These are phyloP conservation scores for Scheffersomyces amazonensis DNA, from an alignment of 805 yeast genomes.

Conservation along the genomic window DNA sequence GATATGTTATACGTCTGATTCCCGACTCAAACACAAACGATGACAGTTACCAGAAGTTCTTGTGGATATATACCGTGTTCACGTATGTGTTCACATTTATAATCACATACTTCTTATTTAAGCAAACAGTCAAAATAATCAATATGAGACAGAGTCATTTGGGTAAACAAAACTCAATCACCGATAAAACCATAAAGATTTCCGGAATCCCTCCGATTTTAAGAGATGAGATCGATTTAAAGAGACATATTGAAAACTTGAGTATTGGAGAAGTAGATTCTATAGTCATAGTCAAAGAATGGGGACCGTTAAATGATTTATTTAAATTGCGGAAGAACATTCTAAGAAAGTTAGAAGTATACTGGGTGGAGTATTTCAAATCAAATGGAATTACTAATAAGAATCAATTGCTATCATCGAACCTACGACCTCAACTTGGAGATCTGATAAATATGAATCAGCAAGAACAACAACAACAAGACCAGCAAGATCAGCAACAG, in stretches of 20 bases:
- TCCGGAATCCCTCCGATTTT: conserved; percentile 86
- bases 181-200: conserved; percentile 85
- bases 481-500: conserved; percentile 2
- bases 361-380: conserved; percentile 68
- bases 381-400: conserved; percentile 26
- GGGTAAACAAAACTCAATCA: conserved; percentile 83
- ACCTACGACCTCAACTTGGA: conserved; percentile 25
- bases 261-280: conserved; percentile 79
- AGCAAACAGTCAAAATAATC: conserved; percentile 73
- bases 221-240: conserved; percentile 67
- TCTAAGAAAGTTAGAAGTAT: conserved; percentile 58
- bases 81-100: conserved; percentile 80
- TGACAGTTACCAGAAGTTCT: conserved; percentile 45
- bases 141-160: conserved; percentile 74
- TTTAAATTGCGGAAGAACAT: conserved; percentile 57
- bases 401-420: conserved; percentile 24
- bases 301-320: conserved; percentile 70
- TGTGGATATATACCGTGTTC: conserved; percentile 86
- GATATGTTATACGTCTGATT: too few relatives aligned
- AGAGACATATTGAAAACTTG: conserved; percentile 70
- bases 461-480: conserved; percentile 2
- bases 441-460: conserved; percentile 21
- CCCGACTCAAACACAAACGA: background rate
- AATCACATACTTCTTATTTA: conserved; percentile 56
- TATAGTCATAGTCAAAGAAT: conserved; percentile 80